Evolutionary conservation across 2,329 filamentous ascomycete species (phyloP).

Genomic region (Fusarium austroafricanum): DNA sequence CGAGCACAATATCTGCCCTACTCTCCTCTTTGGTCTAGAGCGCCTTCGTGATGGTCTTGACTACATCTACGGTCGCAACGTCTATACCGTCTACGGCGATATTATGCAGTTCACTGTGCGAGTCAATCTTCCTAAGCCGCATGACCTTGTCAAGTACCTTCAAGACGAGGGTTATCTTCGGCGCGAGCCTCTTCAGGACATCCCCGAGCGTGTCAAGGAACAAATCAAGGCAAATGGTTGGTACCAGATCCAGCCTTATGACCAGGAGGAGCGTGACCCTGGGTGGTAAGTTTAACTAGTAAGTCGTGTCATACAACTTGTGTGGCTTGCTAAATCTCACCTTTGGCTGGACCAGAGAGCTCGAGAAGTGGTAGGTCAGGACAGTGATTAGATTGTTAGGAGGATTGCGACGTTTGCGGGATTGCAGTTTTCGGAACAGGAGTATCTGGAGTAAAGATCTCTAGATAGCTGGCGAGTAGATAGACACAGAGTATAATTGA

Average conservation of each 20-base stretch:
- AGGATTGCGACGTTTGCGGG: background rate
- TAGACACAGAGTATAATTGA: background rate
- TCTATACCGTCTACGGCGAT: conserved; percentile 8
- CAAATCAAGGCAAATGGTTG: conserved; percentile 1
- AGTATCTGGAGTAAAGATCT: background rate
- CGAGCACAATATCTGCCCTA: background rate
- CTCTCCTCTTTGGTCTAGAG: background rate
- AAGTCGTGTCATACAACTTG: too few relatives aligned
- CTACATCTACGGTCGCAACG: conserved; percentile 2
- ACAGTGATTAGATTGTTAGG: too few relatives aligned
- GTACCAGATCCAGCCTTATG: conserved; percentile 7
- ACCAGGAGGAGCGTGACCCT: background rate
- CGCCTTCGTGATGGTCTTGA: conserved; percentile 3
- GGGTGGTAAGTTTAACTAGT: background rate
- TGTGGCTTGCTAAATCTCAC: background rate
- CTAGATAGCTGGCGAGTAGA: background rate
- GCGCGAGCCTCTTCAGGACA: background rate
- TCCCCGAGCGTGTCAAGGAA: background rate
- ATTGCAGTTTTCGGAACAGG: background rate
- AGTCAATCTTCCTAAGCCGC: background rate
- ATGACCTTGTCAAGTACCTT: background rate
- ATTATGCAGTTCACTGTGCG: conserved; percentile 20
- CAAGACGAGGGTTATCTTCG: conserved; percentile 2
- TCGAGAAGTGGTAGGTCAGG: background rate
- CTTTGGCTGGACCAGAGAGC: background rate